Evolutionary conservation across 1,284 basidiomycete genomes (phyloP), one percentile per base, ranked within the genome.

Genomic region (Coriolopsis trogii): DNA sequence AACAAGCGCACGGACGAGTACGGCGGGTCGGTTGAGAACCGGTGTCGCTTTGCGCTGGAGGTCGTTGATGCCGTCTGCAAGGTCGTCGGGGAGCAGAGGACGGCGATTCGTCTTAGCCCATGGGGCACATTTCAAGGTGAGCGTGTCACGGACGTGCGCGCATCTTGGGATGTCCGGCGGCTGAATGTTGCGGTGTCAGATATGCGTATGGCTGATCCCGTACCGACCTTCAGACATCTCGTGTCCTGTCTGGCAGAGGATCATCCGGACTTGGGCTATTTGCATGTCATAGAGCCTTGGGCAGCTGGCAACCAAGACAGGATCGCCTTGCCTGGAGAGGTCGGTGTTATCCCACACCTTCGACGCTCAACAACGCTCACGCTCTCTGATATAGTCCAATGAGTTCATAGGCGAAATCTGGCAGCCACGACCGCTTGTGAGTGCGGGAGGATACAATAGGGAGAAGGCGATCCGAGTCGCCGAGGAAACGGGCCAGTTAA

Each of bases 1-100:
- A 85, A 85, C 70, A 70, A 75, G 28, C 77, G 83, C 24, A 80
- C 76, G 12, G 84, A 87, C 66, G 68, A 74, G 41, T 88, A 83
- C 62, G 84, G 84, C 6, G 84, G 82, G 3, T 73, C 73, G 2
- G 52, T 81, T 20, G 79, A 82, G 66, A 84, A 84, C 61, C 71
- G 84, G 15, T 60, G 69, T 2, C 68, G 78, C 10, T 85, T 86
- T 51, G 60, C 72, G 1, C 66, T 82, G 54, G 73, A 74, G 59
- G 70, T 83, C 13, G 66, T 82, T 3, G 73, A 79, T 16, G 75
- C 78, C 1, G 77, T 80, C 3, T 84, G 38, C 78, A 24, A 70
- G 3, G 70, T 68, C 0, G 58, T 80, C 15, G 79, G 78, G 0
- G 59, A 66, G 18, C 61, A 70, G 20, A 71, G 70, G 23, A 72